phyloP scores from a whole-genome alignment of 441 rosid genomes.

The Gossypium schwendimanii region DNA sequence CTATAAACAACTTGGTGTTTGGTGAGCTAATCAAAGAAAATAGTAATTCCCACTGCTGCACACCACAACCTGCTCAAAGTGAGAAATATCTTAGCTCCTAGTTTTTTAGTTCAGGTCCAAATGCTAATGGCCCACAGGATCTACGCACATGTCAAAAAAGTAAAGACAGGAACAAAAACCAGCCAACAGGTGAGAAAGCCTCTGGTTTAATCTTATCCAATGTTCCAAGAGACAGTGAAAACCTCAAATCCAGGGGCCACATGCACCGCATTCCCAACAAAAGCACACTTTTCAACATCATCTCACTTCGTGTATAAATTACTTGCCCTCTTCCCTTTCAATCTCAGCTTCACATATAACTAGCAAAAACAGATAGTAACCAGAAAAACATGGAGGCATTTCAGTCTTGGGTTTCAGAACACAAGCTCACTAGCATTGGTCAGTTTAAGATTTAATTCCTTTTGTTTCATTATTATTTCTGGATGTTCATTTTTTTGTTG shows the following conservation, averaged over 20 bases:
- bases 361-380: background rate
- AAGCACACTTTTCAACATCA: background rate
- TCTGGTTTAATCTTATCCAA: slow-evolving; percentile 25
- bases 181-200: slow-evolving; percentile 22
- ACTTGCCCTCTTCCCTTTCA: background rate
- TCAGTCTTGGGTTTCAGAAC: slow-evolving; percentile 52
- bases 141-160: background rate
- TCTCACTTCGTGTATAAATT: slow-evolving; percentile 22
- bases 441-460: background rate
- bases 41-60: too few species aligned
- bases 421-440: slow-evolving; percentile 57
- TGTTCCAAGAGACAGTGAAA: slow-evolving; percentile 23
- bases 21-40: too few species aligned
- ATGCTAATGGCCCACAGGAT: slow-evolving; percentile 3
- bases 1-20: too few species aligned
- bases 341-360: background rate
- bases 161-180: slow-evolving; percentile 15
- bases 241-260: slow-evolving; percentile 37
- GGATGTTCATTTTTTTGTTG: background rate
- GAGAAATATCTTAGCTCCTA: background rate
- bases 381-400: slow-evolving; percentile 37
- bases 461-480: background rate
- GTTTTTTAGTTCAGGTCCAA: background rate
- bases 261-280: background rate
- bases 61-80: too few species aligned